A percentile compares a stretch with the other conserved stretches of the same genome.
phyloP scores from a whole-genome alignment of 2,329 filamentous ascomycete species.

The Paraphaeosphaeria minitans region DNA sequence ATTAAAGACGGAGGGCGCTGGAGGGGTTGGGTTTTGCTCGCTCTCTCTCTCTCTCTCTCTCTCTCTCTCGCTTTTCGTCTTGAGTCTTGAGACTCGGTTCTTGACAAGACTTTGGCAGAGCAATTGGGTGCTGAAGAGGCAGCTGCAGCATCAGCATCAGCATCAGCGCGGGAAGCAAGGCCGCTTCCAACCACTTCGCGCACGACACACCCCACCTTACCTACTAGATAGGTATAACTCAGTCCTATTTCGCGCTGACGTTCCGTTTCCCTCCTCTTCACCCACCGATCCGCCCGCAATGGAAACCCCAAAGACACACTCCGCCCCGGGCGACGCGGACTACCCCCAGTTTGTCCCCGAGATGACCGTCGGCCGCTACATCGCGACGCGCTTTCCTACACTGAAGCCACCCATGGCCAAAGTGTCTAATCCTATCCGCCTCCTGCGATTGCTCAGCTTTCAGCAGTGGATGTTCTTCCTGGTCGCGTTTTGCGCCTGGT shows the following conservation, averaged over 20 bases:
- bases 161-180: too few relatives aligned
- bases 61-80: neutral
- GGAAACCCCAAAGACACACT: slow-evolving; percentile 26
- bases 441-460: slow-evolving; percentile 57
- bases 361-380: slow-evolving; percentile 52
- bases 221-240: too few relatives aligned
- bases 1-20: neutral
- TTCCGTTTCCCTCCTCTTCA: neutral
- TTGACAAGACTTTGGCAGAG: neutral
- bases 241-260: neutral
- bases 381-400: slow-evolving; percentile 59
- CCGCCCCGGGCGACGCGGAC: slow-evolving; percentile 21
- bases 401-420: slow-evolving; percentile 62
- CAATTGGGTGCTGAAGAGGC: neutral
- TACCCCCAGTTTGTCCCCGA: slow-evolving; percentile 15
- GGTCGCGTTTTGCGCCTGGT: slow-evolving; percentile 55
- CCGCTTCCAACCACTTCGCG: neutral
- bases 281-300: slow-evolving; percentile 16
- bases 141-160: too few relatives aligned
- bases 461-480: slow-evolving; percentile 66
- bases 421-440: slow-evolving; percentile 59
- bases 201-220: neutral
- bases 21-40: neutral
- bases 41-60: too few relatives aligned
- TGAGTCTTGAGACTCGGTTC: neutral